Percentiles rank a stretch among this genome's conserved stretches.
Conservation (phyloP, 2,329 filamentous ascomycete genomes). For the Diplocarpon mali region DNA sequence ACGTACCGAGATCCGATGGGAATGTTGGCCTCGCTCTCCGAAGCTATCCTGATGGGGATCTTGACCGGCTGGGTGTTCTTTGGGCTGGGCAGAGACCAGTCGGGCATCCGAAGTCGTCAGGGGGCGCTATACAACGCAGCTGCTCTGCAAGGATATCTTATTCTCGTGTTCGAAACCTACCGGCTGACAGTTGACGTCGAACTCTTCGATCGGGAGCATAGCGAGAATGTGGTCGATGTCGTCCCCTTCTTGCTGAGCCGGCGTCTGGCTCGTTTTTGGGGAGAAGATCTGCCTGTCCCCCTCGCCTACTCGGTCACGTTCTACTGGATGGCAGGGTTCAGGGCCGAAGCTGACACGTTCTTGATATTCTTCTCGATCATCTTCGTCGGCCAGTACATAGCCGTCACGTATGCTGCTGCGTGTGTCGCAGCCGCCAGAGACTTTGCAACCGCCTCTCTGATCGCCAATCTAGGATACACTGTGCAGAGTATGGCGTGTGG, state of each 20-base stretch:
- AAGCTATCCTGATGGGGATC: slow-evolving; percentile 60
- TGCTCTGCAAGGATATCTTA: slow-evolving; percentile 64
- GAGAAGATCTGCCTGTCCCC: slow-evolving; percentile 64
- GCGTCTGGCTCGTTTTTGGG: slow-evolving; percentile 54
- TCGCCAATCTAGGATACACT: slow-evolving; percentile 63
- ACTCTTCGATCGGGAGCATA: slow-evolving; percentile 64
- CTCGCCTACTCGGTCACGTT: slow-evolving; percentile 59
- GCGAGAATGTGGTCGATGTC: slow-evolving; percentile 60
- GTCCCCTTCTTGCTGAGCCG: slow-evolving; percentile 60
- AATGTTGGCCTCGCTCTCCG: slow-evolving; percentile 57
- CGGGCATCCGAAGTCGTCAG: slow-evolving; percentile 63
- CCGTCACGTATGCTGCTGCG: slow-evolving; percentile 58
- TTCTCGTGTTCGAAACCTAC: slow-evolving; percentile 66
- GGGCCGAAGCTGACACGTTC: slow-evolving; percentile 50
- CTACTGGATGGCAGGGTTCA: slow-evolving; percentile 71
- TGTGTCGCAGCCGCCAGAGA: slow-evolving; percentile 54
- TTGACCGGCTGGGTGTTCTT: slow-evolving; percentile 66
- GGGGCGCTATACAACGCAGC: slow-evolving; percentile 63
- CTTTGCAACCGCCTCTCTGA: slow-evolving; percentile 60
- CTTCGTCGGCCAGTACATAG: slow-evolving; percentile 61
- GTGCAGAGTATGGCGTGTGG: slow-evolving; percentile 65
- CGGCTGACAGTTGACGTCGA: slow-evolving; percentile 64
- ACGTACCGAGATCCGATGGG: slow-evolving; percentile 71
- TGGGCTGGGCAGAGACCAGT: slow-evolving; percentile 49
- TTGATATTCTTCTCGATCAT: slow-evolving; percentile 62